Base-by-base conservation (phyloP, 305 asterid genomes). In the Fraxinus ornus region DNA sequence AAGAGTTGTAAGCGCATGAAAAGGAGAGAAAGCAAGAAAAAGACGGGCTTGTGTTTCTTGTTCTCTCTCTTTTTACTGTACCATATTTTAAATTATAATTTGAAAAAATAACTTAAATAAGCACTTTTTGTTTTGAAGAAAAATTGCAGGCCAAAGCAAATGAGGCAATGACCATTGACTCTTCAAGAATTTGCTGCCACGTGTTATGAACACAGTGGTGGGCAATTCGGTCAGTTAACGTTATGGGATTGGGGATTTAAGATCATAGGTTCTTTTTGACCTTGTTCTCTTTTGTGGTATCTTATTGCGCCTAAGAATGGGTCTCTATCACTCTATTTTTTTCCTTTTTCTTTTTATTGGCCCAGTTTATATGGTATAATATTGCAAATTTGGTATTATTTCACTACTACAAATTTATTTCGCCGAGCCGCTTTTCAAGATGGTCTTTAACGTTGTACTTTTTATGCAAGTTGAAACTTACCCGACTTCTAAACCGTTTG, bases 11-110 rank as follows among this genome's bases (percentile, higher is more conserved):
- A 78, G 80, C 74, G 77, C 94, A 88, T 94, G 37, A 92, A 93
- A 93, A 93, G 95, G 49, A 89, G 97, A 91, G 94, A 93, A 91
- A 93, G 94, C 86, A 39, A 86, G 86, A 82, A 76, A 44, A 89
- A 89, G 93, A 84, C 71, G 90, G 12, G 84, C 62, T 89, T 88
- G 78, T 87, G 86, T 87, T 87, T 79, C 86, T 90, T 86, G 84
- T 87, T 84, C 36, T 83, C 52, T 57, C 81, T 60, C 91, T 85
- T 83, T 85, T 57, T 4, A 83, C 89, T 85, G 83, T 84, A 77
- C 80, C 71, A 3, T 72, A 30, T 47, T 77, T 62, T 81, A 77
- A 78, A 9, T 8, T 76, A 9, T 41, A 68, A 76, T 8, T 21
- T 44, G 6, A 39, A 77, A 44, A 36, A 36, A 17, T 24, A 60